These are phyloP conservation scores for Aspergillus ellipticus DNA, from an alignment of 495 filamentous ascomycete genomes.

Conservation along the genomic window DNA sequence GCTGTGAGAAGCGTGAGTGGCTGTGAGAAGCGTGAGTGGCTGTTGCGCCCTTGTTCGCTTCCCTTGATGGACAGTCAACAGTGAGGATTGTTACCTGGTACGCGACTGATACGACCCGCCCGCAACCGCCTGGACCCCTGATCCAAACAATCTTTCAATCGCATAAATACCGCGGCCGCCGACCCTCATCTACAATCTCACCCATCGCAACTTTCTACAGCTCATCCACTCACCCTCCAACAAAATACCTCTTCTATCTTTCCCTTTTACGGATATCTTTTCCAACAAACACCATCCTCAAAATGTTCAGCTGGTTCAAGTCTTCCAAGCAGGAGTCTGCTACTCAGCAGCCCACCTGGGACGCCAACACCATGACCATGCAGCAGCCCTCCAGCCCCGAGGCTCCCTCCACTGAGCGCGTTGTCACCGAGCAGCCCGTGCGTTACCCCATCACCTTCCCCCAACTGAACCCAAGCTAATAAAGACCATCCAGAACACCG, in stretches of 20 bases:
- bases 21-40: too few species aligned
- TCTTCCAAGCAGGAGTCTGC: conserved; percentile 31
- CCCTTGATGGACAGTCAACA: too few species aligned
- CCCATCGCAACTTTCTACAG: neutral
- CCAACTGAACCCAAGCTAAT: conserved; percentile 1
- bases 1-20: too few species aligned
- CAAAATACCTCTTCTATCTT: neutral
- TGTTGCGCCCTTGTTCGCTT: neutral
- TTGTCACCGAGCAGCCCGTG: conserved; percentile 38
- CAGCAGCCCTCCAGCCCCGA: conserved; percentile 37
- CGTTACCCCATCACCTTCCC: conserved; percentile 4
- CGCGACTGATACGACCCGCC: neutral
- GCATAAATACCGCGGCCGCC: neutral
- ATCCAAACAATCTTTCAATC: neutral
- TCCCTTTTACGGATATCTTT: too few species aligned
- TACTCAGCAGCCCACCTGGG: conserved; percentile 22
- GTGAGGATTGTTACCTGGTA: neutral
- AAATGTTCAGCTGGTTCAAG: conserved; percentile 41
- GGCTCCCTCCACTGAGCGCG: conserved; percentile 22
- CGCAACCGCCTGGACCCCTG: neutral
- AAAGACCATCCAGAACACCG: conserved; percentile 21
- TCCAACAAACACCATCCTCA: conserved; percentile 8
- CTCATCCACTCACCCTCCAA: neutral
- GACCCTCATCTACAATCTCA: neutral
- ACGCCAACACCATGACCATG: conserved; percentile 31